phyloP scores from a whole-genome alignment of 805 yeast species.

The Monosporozyma yasuniensis region DNA sequence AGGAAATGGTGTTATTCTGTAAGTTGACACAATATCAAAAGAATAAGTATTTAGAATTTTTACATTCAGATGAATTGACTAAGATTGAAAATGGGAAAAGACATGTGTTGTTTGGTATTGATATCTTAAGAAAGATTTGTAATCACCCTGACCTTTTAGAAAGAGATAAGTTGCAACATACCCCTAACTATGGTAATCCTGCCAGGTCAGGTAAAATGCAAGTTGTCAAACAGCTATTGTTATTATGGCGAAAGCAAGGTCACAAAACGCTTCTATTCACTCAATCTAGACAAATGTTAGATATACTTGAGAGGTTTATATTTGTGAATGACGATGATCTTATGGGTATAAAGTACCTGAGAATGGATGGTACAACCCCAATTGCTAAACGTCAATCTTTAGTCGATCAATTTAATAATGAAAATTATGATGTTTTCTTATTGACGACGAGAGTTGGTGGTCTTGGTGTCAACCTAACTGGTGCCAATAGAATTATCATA shows the following conservation, averaged over 20 bases:
- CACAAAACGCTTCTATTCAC: slow-evolving; percentile 81
- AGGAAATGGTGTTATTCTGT: slow-evolving; percentile 90
- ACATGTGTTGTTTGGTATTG: slow-evolving; percentile 83
- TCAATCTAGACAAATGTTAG: slow-evolving; percentile 90
- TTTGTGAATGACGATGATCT: slow-evolving; percentile 30
- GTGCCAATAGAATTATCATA: slow-evolving; percentile 89
- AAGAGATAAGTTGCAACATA: slow-evolving; percentile 29
- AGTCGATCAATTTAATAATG: slow-evolving; percentile 72
- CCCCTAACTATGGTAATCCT: slow-evolving; percentile 44
- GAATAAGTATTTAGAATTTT: slow-evolving; percentile 60
- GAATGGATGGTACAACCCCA: slow-evolving; percentile 94
- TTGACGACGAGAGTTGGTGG: slow-evolving; percentile 96
- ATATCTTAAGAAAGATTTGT: slow-evolving; percentile 81
- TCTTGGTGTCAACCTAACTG: slow-evolving; percentile 84
- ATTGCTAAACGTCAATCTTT: slow-evolving; percentile 66
- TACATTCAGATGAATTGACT: slow-evolving; percentile 65
- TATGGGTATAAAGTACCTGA: slow-evolving; percentile 41
- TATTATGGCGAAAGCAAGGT: slow-evolving; percentile 66
- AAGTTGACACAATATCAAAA: slow-evolving; percentile 71
- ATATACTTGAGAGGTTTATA: slow-evolving; percentile 68
- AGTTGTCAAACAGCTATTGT: slow-evolving; percentile 66
- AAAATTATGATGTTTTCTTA: slow-evolving; percentile 55
- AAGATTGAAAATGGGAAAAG: slow-evolving; percentile 68
- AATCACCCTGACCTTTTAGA: slow-evolving; percentile 87
- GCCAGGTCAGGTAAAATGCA: slow-evolving; percentile 80